Percentiles rank a stretch among this genome's conserved stretches.
These are phyloP conservation scores for Syncephalastrum sp. DNA, from an alignment of 371 early-diverging fungal species.

Conservation along the genomic window DNA sequence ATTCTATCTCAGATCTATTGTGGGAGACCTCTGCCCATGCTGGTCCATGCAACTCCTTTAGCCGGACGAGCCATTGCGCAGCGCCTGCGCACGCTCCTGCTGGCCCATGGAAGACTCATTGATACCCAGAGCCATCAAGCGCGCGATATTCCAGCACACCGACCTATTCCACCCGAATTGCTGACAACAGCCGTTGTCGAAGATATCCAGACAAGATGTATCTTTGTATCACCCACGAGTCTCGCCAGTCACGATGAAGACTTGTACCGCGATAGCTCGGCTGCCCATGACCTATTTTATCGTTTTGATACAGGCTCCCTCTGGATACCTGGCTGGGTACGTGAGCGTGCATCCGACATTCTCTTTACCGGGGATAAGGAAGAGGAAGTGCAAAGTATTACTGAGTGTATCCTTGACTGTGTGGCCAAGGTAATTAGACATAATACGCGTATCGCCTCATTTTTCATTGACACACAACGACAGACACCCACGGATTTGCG, in stretches of 20 bases:
- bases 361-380: conserved; percentile 64
- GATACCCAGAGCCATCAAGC: not conserved
- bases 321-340: conserved; percentile 73
- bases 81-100: conserved; percentile 53
- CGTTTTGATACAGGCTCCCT: conserved; percentile 32
- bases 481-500: conserved; percentile 63
- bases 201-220: conserved; percentile 60
- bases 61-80: conserved; percentile 60
- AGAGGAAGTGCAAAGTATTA: conserved; percentile 52
- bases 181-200: conserved; percentile 48
- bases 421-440: conserved; percentile 38
- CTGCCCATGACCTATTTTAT: conserved; percentile 41
- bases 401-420: conserved; percentile 49
- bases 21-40: conserved; percentile 59
- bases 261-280: conserved; percentile 41
- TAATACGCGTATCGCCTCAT: not conserved
- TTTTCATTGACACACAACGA: conserved; percentile 7
- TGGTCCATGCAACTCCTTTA: conserved; percentile 58
- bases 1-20: conserved; percentile 53
- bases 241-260: conserved; percentile 33
- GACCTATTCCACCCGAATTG: conserved; percentile 1
- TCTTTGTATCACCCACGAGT: conserved; percentile 53
- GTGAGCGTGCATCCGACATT: conserved; percentile 72
- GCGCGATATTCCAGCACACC: not conserved
- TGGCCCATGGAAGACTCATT: conserved; percentile 33